These are phyloP conservation scores for Vitis hybrid DNA, from an alignment of 177 flowering plant species.

Conservation along the genomic window DNA sequence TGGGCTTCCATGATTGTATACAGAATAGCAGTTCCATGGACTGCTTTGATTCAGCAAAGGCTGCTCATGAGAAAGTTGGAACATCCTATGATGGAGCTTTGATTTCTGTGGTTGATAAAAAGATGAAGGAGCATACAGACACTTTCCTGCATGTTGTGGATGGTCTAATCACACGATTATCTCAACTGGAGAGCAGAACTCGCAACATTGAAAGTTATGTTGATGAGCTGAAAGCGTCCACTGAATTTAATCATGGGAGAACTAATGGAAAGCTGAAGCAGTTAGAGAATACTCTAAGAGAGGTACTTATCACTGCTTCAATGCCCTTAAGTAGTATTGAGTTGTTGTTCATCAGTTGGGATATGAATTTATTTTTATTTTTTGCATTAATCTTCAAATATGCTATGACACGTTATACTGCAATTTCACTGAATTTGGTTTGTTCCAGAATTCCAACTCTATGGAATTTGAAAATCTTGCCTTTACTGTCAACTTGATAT, in stretches of 20 bases:
- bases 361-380: too few species aligned
- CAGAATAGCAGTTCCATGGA: conserved; percentile 14
- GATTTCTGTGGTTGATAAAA: conserved; percentile 22
- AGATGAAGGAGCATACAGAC: conserved; percentile 20
- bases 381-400: too few species aligned
- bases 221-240: conserved; percentile 25
- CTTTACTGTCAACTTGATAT: too few species aligned
- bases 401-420: too few species aligned
- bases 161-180: conserved; percentile 20
- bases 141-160: conserved; percentile 22
- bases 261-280: conserved; percentile 24
- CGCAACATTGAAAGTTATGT: conserved; percentile 22
- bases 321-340: background rate
- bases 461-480: too few species aligned
- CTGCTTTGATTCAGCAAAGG: background rate
- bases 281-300: conserved; percentile 22
- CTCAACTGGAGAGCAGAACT: conserved; percentile 24
- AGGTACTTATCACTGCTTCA: conserved; percentile 17
- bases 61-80: background rate
- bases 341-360: too few species aligned
- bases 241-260: conserved; percentile 16
- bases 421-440: too few species aligned
- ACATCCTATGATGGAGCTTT: conserved; percentile 1
- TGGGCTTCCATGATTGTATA: background rate
- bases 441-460: too few species aligned